These are phyloP conservation scores for Eucalyptus tenuipes DNA, from an alignment of 345 rosid genomes.

Conservation along the genomic window DNA sequence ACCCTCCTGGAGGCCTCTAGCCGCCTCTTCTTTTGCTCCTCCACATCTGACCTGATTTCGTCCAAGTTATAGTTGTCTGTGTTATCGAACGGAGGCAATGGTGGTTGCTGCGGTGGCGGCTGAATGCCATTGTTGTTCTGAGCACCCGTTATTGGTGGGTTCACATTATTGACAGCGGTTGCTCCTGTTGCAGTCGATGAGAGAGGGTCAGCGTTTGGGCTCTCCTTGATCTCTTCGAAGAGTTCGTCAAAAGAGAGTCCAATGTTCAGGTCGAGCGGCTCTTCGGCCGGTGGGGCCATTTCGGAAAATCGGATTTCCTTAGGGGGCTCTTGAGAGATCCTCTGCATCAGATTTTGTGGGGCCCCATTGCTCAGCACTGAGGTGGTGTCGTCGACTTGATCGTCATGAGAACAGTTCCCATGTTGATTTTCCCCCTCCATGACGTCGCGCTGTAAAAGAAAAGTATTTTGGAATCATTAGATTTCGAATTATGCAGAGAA, in stretches of 20 bases:
- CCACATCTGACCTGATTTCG: background rate
- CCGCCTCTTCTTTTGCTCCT: background rate
- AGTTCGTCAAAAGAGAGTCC: background rate
- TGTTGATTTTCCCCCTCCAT: background rate
- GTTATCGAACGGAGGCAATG: background rate
- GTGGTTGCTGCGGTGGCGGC: background rate
- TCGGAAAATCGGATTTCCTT: background rate
- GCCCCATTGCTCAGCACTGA: background rate
- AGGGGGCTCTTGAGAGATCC: background rate
- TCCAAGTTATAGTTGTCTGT: background rate
- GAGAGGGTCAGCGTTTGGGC: background rate
- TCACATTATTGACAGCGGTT: background rate
- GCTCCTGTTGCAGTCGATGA: background rate
- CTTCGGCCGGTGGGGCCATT: background rate
- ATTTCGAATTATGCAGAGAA: background rate
- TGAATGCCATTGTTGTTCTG: background rate
- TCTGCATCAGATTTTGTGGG: background rate
- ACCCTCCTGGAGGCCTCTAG: background rate
- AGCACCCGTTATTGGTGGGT: background rate
- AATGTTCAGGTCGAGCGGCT: background rate
- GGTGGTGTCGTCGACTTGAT: background rate
- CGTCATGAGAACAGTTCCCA: background rate
- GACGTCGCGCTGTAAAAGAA: background rate
- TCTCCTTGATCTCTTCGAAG: background rate
- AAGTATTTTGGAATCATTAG: background rate